These are phyloP conservation scores for Pascua guehoae DNA, from an alignment of 1,284 basidiomycete species.

Conservation along the genomic window DNA sequence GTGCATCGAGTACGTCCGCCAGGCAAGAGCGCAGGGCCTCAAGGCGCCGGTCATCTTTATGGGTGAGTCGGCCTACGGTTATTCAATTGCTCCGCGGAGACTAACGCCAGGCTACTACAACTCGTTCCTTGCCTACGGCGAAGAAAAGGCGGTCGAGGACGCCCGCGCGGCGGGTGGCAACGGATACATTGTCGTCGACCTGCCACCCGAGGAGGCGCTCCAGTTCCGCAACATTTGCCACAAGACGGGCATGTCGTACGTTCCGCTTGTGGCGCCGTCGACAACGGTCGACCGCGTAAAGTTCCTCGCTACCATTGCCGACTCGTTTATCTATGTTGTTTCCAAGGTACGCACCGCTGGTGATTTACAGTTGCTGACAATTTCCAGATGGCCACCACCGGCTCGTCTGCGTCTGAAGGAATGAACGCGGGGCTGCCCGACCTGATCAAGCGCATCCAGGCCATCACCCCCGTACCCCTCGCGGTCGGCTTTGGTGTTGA, in stretches of 20 bases:
- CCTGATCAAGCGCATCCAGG: constrained; percentile 67
- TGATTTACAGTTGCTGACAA: not conserved
- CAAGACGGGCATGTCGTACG: constrained; percentile 80
- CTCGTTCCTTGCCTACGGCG: constrained; percentile 89
- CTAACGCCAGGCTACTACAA: constrained; percentile 81
- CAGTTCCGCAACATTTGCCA: constrained; percentile 84
- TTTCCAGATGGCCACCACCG: constrained; percentile 91
- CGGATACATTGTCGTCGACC: constrained; percentile 95
- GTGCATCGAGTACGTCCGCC: constrained; percentile 70
- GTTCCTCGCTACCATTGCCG: constrained; percentile 87
- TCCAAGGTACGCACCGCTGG: constrained; percentile 61
- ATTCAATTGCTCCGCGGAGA: not conserved
- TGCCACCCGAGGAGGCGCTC: constrained; percentile 94
- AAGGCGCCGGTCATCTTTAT: constrained; percentile 86
- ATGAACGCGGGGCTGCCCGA: constrained; percentile 75
- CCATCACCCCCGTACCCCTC: constrained; percentile 71
- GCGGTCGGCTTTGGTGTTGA: constrained; percentile 97
- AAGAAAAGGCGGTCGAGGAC: constrained; percentile 86
- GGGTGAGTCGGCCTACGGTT: constrained; percentile 58
- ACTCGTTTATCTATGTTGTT: constrained; percentile 96
- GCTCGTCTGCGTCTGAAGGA: constrained; percentile 70
- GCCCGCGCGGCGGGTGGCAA: constrained; percentile 86
- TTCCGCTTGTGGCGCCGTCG: constrained; percentile 92
- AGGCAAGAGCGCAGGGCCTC: constrained; percentile 76
- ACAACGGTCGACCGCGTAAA: constrained; percentile 82